These are phyloP conservation scores for Populus tomentosa DNA, from an alignment of 441 rosid genomes.

Conservation along the genomic window DNA sequence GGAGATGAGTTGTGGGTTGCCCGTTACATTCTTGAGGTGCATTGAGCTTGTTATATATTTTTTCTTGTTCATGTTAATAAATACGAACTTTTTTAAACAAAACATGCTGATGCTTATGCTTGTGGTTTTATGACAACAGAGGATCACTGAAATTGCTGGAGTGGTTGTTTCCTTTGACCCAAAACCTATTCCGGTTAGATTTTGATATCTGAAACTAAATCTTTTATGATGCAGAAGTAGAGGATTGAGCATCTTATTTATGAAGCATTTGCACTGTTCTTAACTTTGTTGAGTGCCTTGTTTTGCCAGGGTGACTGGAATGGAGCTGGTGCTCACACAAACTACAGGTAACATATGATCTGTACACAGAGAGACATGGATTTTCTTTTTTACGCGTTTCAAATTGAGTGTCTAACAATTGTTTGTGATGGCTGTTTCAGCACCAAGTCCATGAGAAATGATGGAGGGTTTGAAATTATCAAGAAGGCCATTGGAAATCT, in stretches of 20 bases:
- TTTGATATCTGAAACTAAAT: not conserved
- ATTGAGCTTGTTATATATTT: not conserved
- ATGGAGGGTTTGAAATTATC: constrained; percentile 55
- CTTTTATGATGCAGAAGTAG: not conserved
- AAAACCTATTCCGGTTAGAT: constrained; percentile 49
- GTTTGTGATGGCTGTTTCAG: constrained; percentile 17
- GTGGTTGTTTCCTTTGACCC: constrained; percentile 69
- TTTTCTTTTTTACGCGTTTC: not conserved
- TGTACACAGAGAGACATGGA: not conserved
- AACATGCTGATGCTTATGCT: not conserved
- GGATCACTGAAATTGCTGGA: constrained; percentile 70
- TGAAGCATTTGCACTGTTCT: not conserved
- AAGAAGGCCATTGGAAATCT: constrained; percentile 71
- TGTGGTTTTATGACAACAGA: constrained; percentile 29
- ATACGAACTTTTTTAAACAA: not conserved
- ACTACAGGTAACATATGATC: constrained; percentile 43
- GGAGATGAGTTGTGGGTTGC: constrained; percentile 75
- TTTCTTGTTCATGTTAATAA: not conserved
- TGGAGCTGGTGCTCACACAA: constrained; percentile 78
- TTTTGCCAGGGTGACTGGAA: constrained; percentile 61
- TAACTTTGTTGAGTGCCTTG: not conserved
- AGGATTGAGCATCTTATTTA: not conserved
- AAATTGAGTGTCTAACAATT: not conserved
- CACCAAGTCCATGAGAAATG: constrained; percentile 70
- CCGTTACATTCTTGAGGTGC: constrained; percentile 77